These are phyloP conservation scores for Beverwykella pulmonaria DNA, from an alignment of 495 filamentous ascomycete species.

Conservation along the genomic window DNA sequence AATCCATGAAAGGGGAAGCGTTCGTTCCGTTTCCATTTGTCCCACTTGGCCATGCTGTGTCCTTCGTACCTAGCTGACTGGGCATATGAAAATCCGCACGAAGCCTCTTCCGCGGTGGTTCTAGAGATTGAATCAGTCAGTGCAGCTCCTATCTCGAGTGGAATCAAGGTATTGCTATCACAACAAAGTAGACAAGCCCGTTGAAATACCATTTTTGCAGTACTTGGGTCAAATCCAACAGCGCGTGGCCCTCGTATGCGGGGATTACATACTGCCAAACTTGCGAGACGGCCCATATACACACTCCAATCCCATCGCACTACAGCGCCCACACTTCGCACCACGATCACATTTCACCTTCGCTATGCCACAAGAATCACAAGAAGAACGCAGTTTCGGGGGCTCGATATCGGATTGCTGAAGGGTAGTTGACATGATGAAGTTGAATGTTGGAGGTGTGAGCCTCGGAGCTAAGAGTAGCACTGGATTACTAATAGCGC, in stretches of 20 bases:
- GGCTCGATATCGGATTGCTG: not conserved
- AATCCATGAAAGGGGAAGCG: not conserved
- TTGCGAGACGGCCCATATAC: conserved; percentile 5
- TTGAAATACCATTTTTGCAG: too few species aligned
- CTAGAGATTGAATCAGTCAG: not conserved
- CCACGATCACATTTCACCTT: conserved; percentile 9
- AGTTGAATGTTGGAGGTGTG: not conserved
- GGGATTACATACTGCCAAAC: not conserved
- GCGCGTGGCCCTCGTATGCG: too few species aligned
- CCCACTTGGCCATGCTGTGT: not conserved
- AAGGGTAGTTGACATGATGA: not conserved
- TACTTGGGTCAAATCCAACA: too few species aligned
- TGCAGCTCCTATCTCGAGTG: not conserved
- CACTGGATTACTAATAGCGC: not conserved
- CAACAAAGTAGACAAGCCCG: too few species aligned
- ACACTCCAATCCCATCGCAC: not conserved
- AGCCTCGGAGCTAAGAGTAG: not conserved
- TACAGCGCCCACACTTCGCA: not conserved
- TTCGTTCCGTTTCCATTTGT: too few species aligned
- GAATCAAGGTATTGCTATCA: not conserved
- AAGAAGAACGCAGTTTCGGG: conserved; percentile 6
- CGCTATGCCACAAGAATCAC: conserved; percentile 5
- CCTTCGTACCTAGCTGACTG: not conserved
- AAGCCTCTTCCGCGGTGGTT: not conserved
- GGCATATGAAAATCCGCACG: not conserved